Conservation (phyloP, 805 yeast species). For the Candida berthetii region DNA sequence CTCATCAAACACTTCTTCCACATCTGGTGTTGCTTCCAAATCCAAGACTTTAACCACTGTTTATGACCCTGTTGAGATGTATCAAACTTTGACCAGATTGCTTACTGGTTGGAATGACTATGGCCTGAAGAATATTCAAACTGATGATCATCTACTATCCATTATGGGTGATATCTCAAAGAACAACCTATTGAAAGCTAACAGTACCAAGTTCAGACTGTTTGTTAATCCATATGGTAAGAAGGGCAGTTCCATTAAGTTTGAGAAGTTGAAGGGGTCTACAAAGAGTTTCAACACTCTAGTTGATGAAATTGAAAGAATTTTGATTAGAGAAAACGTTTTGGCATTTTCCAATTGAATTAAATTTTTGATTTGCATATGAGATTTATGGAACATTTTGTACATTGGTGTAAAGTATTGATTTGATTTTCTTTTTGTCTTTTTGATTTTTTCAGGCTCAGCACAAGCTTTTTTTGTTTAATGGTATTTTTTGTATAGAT, state of each 20-base stretch:
- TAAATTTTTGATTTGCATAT: background rate
- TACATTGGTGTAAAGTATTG: background rate
- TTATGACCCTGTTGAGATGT: constrained; percentile 43
- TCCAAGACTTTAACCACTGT: constrained; percentile 23
- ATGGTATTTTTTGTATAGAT: background rate
- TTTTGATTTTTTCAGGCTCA: too few relatives aligned
- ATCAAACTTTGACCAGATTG: constrained; percentile 56
- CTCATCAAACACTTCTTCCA: constrained; percentile 9
- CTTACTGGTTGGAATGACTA: constrained; percentile 64
- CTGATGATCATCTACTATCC: constrained; percentile 34
- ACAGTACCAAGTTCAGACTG: constrained; percentile 59
- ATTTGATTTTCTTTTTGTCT: background rate
- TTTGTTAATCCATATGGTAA: constrained; percentile 36
- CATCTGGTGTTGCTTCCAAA: constrained; percentile 2
- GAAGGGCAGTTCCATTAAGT: constrained; percentile 46
- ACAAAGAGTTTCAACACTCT: constrained; percentile 53
- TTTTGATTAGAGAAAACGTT: constrained; percentile 59
- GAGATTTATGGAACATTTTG: background rate
- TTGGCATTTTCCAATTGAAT: constrained; percentile 24
- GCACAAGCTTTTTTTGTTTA: too few relatives aligned
- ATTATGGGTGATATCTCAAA: constrained; percentile 60
- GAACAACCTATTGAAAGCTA: constrained; percentile 54
- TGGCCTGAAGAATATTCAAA: constrained; percentile 52
- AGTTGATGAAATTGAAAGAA: constrained; percentile 57
- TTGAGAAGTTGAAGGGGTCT: constrained; percentile 63